Evolutionary conservation across 371 early-diverging fungal species (phyloP).

Genomic region (Actinomortierella ambigua): DNA sequence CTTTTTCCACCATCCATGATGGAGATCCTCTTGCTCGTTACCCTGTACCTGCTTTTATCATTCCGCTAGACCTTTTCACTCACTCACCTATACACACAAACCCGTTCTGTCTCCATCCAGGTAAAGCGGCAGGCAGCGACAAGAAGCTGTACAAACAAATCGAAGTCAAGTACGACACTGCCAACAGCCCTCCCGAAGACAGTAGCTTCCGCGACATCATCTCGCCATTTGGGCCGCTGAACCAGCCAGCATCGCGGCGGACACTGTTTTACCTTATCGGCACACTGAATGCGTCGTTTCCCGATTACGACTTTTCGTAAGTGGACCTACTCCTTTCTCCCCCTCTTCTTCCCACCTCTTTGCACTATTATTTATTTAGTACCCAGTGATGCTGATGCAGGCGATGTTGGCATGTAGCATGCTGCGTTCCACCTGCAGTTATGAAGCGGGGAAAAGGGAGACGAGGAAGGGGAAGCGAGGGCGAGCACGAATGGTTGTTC

Average conservation of each 20-base stretch:
- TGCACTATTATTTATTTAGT: not conserved
- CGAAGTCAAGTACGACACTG: constrained; percentile 72
- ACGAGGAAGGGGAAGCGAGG: too few species aligned
- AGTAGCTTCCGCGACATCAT: constrained; percentile 55
- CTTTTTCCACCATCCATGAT: not conserved
- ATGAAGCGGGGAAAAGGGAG: too few species aligned
- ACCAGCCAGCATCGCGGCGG: constrained; percentile 76
- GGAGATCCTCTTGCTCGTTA: not conserved
- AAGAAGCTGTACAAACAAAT: constrained; percentile 85
- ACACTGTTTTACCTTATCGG: constrained; percentile 91
- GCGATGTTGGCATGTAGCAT: too few species aligned
- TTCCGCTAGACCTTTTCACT: too few species aligned
- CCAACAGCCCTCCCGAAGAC: constrained; percentile 60
- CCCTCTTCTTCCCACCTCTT: constrained; percentile 4
- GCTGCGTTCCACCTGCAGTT: too few species aligned
- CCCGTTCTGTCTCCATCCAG: constrained; percentile 47
- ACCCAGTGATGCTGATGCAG: too few species aligned
- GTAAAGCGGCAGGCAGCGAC: constrained; percentile 90
- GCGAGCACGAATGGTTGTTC: too few species aligned
- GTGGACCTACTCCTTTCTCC: constrained; percentile 9
- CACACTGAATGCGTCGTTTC: constrained; percentile 91
- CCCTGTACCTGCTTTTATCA: too few species aligned
- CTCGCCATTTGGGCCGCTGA: constrained; percentile 87
- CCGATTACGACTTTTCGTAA: constrained; percentile 92
- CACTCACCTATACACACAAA: too few species aligned